A percentile compares a stretch with the other conserved stretches of the same genome.
phyloP scores from a whole-genome alignment of 2,329 filamentous ascomycete species.

The Colletotrichum karsti region DNA sequence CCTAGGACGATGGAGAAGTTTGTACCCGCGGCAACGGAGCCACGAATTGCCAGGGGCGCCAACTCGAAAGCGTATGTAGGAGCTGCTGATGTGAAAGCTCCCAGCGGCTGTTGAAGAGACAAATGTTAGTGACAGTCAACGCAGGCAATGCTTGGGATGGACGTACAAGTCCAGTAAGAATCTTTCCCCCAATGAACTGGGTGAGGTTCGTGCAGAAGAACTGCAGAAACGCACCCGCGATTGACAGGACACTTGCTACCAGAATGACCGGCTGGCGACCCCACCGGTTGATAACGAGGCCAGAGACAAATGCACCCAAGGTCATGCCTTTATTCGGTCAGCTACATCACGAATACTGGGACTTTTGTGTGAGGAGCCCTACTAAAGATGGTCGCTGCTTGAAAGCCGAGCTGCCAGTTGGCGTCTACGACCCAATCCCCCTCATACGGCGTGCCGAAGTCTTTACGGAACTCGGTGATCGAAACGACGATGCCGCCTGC shows the following conservation, averaged over 20 bases:
- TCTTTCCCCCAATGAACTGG: neutral
- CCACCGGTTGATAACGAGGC: neutral
- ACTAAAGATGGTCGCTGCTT: conserved; percentile 45
- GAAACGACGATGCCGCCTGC: conserved; percentile 45
- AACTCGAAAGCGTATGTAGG: conserved; percentile 34
- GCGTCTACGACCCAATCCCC: conserved; percentile 45
- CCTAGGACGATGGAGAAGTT: conserved; percentile 31
- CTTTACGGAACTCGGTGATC: conserved; percentile 49
- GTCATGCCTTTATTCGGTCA: neutral
- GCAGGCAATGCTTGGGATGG: neutral
- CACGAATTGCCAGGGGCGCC: conserved; percentile 34
- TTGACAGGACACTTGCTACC: neutral
- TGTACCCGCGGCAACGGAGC: conserved; percentile 33
- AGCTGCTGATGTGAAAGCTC: conserved; percentile 30
- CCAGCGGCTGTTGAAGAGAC: neutral
- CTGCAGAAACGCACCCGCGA: neutral
- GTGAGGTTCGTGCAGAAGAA: neutral
- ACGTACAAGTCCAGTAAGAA: neutral
- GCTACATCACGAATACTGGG: neutral
- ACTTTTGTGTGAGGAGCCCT: neutral
- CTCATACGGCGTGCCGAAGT: conserved; percentile 46
- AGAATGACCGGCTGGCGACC: neutral
- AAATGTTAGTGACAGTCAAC: neutral
- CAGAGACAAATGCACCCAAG: neutral
- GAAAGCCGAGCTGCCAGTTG: conserved; percentile 49